Evolutionary conservation across 768 basidiomycete genomes (phyloP), one percentile per base, ranked within the genome.

Genomic region (Sporobolomyces roseus): DNA sequence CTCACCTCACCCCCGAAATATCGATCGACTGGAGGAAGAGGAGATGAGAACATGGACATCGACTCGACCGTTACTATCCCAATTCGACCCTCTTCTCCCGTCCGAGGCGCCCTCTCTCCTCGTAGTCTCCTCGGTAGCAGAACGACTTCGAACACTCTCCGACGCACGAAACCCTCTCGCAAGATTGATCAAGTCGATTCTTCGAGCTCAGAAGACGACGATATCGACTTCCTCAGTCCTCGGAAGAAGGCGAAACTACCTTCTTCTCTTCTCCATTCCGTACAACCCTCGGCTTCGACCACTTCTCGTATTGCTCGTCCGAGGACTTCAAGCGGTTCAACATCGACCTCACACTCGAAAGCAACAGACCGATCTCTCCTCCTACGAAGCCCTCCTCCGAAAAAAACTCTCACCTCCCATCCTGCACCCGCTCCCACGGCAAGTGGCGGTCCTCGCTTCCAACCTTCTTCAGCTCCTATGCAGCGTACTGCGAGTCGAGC

Each of bases 161-260:
- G 41, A 36, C 45, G 45, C 12, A 43, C 66, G 52, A 63, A 61
- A 36, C 30, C 29, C 32, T 21, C 59, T 50, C 51, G 65, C 53
- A 66, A 68, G 55, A 61, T 62, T 36, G 66, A 62, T 41, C 61
- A 62, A 49, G 46, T 68, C 33, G 64, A 65, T 10, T 58, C 54
- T 16, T 58, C 51, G 17, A 46, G 43, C 13, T 33, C 14, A 35
- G 63, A 38, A 12, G 61, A 70, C 33, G 70, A 71, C 35, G 70
- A 71, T 8, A 25, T 71, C 61, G 70, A 71, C 55, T 71, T 66
- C 35, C 61, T 71, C 55, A 54, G 50, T 16, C 70, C 70, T 21
- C 41, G 70, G 17, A 71, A 71, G 61, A 71, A 71, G 50, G 30
- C 53, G 2, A 62, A 62, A 32, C 65, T 25, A 41, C 64, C 10